Percentiles rank a stretch among this genome's conserved stretches.
Evolutionary conservation across 2,329 filamentous ascomycete species (phyloP).

Genomic region (Fusarium continuum): DNA sequence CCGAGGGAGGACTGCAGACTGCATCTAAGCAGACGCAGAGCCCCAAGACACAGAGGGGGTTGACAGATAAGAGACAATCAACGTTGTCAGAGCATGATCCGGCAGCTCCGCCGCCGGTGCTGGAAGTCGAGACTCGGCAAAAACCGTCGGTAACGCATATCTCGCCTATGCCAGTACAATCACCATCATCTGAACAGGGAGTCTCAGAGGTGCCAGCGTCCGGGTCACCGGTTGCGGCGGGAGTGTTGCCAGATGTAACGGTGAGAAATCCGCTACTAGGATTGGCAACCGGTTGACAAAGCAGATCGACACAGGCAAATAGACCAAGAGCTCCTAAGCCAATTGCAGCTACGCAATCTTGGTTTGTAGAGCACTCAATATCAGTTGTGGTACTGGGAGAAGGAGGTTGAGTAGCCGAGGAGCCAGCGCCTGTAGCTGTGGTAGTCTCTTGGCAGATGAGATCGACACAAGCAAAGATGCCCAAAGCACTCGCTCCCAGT

Average conservation of each 20-base stretch:
- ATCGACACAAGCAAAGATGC: background rate
- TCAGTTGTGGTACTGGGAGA: background rate
- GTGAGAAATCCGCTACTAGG: conserved; percentile 9
- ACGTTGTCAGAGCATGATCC: background rate
- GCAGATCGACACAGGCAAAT: conserved; percentile 1
- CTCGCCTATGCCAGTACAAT: conserved; percentile 6
- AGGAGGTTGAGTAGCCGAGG: background rate
- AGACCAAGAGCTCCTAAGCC: conserved; percentile 3
- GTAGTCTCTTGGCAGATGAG: conserved; percentile 2
- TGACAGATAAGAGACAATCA: conserved; percentile 12
- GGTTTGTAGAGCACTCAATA: conserved; percentile 1
- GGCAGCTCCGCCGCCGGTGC: background rate
- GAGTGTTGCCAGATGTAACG: background rate
- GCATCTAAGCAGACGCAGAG: conserved; percentile 25
- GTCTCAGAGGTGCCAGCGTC: background rate
- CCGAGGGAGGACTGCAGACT: background rate
- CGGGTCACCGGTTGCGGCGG: background rate
- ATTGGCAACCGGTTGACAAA: conserved; percentile 6
- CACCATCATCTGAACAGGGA: background rate
- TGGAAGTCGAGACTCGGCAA: background rate
- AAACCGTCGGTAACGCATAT: conserved; percentile 3
- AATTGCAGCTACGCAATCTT: background rate
- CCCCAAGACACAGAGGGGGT: conserved; percentile 16
- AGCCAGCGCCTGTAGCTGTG: background rate
- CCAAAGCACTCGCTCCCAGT: background rate